These are phyloP conservation scores for Pichia terricola DNA, from an alignment of 1,139 yeast genomes.

Conservation along the genomic window DNA sequence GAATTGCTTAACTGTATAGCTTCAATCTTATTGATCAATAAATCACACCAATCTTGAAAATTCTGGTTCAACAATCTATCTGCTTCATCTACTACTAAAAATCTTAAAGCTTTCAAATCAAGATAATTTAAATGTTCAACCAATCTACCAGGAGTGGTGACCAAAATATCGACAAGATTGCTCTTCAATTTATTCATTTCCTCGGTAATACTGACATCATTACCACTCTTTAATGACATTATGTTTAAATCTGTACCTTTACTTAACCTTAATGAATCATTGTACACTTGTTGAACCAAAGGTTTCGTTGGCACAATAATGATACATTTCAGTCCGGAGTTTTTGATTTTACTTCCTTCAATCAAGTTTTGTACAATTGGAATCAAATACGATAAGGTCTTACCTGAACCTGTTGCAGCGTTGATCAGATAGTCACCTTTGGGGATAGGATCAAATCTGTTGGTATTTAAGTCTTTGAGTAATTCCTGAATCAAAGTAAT, in stretches of 20 bases:
- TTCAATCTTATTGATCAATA: constrained; percentile 46
- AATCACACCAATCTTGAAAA: constrained; percentile 86
- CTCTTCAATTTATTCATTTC: constrained; percentile 47
- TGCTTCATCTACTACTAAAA: constrained; percentile 87
- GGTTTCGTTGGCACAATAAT: constrained; percentile 88
- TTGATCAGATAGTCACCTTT: constrained; percentile 76
- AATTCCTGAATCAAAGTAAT: constrained; percentile 52
- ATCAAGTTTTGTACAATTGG: constrained; percentile 70
- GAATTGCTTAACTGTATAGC: constrained; percentile 21
- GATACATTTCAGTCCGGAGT: constrained; percentile 64
- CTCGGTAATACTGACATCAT: constrained; percentile 55
- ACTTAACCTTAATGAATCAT: constrained; percentile 49
- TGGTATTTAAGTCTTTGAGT: constrained; percentile 38
- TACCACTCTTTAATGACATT: constrained; percentile 40
- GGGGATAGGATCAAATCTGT: constrained; percentile 46
- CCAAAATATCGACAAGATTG: constrained; percentile 64
- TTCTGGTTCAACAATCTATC: constrained; percentile 84
- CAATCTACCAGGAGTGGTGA: constrained; percentile 88
- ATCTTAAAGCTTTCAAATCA: constrained; percentile 44
- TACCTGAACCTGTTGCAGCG: constrained; percentile 96
- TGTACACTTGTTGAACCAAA: constrained; percentile 69
- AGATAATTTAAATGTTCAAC: constrained; percentile 66
- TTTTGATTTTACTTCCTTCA: constrained; percentile 39
- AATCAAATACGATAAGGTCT: constrained; percentile 79
- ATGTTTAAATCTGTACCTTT: constrained; percentile 60